Conservation (phyloP, 345 rosid genomes). For the Isatis tinctoria region DNA sequence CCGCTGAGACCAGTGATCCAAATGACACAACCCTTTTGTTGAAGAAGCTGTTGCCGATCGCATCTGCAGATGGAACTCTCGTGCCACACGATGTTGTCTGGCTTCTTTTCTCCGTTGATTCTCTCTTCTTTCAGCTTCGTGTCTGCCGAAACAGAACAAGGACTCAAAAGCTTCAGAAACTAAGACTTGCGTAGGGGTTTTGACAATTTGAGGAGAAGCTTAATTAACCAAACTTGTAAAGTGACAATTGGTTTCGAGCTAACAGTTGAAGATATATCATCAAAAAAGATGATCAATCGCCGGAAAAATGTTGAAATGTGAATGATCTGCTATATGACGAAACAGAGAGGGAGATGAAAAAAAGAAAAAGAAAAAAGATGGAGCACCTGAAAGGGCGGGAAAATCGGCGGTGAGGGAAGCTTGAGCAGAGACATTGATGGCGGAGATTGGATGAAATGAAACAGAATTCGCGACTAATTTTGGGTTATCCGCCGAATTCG, state of each 20-base stretch:
- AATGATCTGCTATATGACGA: neutral
- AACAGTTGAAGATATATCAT: too few species aligned
- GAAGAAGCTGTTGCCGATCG: conserved; percentile 62
- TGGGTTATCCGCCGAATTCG: neutral
- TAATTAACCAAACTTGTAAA: too few species aligned
- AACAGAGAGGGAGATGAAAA: neutral
- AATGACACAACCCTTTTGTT: conserved; percentile 81
- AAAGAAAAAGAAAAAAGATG: neutral
- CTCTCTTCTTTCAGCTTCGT: conserved; percentile 46
- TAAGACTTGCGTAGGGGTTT: neutral
- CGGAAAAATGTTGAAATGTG: neutral
- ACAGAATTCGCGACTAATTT: conserved; percentile 21
- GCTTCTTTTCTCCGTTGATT: conserved; percentile 31
- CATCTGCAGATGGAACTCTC: conserved; percentile 55
- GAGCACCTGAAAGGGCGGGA: conserved; percentile 35
- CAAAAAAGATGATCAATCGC: neutral
- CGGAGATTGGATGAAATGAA: conserved; percentile 35
- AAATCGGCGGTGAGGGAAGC: conserved; percentile 34
- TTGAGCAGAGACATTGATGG: conserved; percentile 43
- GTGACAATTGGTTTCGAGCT: too few species aligned
- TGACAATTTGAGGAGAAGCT: neutral
- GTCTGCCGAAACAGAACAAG: conserved; percentile 14
- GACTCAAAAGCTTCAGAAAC: conserved; percentile 13
- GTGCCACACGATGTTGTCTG: conserved; percentile 73
- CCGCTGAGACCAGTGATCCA: conserved; percentile 90